Conservation (phyloP, 2,329 filamentous ascomycete species). For the Fusarium humuli region DNA sequence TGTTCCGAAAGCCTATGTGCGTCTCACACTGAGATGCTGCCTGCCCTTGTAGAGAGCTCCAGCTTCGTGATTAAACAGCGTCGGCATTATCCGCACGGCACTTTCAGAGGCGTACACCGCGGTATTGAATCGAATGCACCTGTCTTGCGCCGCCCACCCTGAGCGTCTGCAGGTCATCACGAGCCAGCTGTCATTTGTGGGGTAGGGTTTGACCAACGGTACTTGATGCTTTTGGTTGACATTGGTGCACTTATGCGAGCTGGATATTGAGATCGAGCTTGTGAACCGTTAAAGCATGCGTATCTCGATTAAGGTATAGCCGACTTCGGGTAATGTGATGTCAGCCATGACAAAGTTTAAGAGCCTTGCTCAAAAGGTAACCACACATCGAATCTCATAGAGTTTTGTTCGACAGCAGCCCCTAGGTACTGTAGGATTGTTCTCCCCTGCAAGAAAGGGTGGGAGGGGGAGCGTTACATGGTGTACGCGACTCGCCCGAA, state of each 20-base stretch:
- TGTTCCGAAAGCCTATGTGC: constrained; percentile 22
- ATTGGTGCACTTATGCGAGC: constrained; percentile 13
- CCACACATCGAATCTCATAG: constrained; percentile 11
- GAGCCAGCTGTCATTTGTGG: constrained; percentile 39
- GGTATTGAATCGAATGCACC: constrained; percentile 14
- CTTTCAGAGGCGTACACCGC: constrained; percentile 8
- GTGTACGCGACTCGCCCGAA: constrained; percentile 27
- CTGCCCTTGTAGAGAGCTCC: constrained; percentile 2
- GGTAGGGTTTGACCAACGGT: constrained; percentile 24
- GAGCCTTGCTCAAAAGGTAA: constrained; percentile 4
- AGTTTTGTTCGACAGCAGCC: constrained; percentile 11
- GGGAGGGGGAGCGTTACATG: constrained; percentile 34
- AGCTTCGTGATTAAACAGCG: not conserved
- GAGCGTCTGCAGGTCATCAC: constrained; percentile 37
- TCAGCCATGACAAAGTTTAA: constrained; percentile 35
- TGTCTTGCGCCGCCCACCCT: constrained; percentile 23
- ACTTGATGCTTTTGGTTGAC: constrained; percentile 21
- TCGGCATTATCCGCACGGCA: constrained; percentile 27
- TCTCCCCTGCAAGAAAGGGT: constrained; percentile 15
- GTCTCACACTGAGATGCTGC: constrained; percentile 13
- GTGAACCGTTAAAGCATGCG: constrained; percentile 6
- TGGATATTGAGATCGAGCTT: constrained; percentile 1
- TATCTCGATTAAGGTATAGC: constrained; percentile 11
- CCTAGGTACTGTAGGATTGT: constrained; percentile 1
- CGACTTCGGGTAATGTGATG: constrained; percentile 1